Evolutionary conservation across 2,329 filamentous ascomycete species (phyloP), one percentile per base, ranked within the genome.

Genomic region (Diaporthe vexans): DNA sequence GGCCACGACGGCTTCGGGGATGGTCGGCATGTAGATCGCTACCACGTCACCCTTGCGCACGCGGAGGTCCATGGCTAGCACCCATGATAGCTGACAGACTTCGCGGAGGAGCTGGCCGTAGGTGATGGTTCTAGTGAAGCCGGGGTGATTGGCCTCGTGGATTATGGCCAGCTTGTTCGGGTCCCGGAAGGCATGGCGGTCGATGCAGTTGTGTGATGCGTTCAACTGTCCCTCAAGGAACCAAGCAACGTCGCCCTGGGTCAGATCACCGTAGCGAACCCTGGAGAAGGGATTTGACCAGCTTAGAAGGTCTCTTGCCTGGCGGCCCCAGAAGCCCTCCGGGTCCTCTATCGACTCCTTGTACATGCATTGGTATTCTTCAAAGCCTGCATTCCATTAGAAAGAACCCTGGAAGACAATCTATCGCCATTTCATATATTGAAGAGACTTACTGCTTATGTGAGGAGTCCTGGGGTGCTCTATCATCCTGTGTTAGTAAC

Each of bases 11-110:
- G 97, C 97, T 85, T 99, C 96, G 73, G 97, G 97, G 84, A 99
- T 98, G 97, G 99, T 99, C 83, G 97, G 97, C 77, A 99, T 87
- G 88, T 99, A 99, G 78, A 99, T 94, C 77, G 95, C 97, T 73
- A 99, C 95, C 5, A 95, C 97, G 85, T 99, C 97, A 73, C 97
- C 97, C 89, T 98, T 98, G 87, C 93, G 92, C 75, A 99, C 96
- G 77, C 97, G 97, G 91, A 97, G 96, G 86, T 96, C 91, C 89
- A 95, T 54, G 17, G 48, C 97, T 79, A 99, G 90, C 33, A 94
- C 93, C 87, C 94, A 95, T 56, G 97, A 93, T n/a, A 95, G 91
- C 84, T 91, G 93, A 80, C 93, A 98, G 67, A 99, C 96, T 84
- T 99, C 91, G 77, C 95, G 93, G 76, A 98, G 91, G 69, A 99